Base-by-base conservation (phyloP, 2,329 filamentous ascomycete species). In the Hansfordia pulvinata region DNA sequence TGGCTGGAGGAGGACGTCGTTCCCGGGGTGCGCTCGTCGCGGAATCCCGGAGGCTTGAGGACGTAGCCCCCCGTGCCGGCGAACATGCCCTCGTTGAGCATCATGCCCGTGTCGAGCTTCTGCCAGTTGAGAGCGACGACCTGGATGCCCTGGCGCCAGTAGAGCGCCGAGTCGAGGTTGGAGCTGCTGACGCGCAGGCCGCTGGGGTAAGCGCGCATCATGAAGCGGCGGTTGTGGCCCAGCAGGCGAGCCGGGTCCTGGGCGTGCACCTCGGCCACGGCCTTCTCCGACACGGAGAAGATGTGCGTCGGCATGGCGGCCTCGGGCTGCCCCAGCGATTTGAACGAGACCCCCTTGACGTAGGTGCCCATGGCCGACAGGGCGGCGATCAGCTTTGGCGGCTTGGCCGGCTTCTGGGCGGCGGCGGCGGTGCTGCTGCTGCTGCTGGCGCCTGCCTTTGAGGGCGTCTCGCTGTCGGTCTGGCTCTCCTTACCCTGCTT, bases 101-200 rank as follows among this genome's bases (percentile, higher is more conserved):
- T 94, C 76, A 92, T 92, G 17, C 83, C 85, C 39, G 83, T 78
- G 43, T 94, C 85, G 50, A 80, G 76, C 34, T 76, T 77, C 52
- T 96, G 86, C 83, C 86, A 96, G 54, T 94, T 94, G 33, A 96
- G 60, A 0, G 86, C 86, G 2, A 92, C 84, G 39, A 94, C 77
- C 51, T 94, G 86, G 3, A 92, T 77, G 10, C 86, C 86, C 36
- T 82, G 76, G 17, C 83, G 69, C 86, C 86, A 94, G 52, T 86
- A 90, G 4, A 77, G 64, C 1, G 74, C 69, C 4, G 88, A 85
- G 39, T 93, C 83, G 9, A 92, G 62, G 45, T 94, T 96, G 1
- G 82, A 90, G 0, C 83, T 93, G 33, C 71, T 66, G 27, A 94
- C 74, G 6, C 86, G 73, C 30, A 85, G 63, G 2, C 82, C 83